A percentile compares a stretch with the other conserved stretches of the same genome.
phyloP scores from a whole-genome alignment of 805 yeast species.

The Zygosaccharomyces kombuchaensis region DNA sequence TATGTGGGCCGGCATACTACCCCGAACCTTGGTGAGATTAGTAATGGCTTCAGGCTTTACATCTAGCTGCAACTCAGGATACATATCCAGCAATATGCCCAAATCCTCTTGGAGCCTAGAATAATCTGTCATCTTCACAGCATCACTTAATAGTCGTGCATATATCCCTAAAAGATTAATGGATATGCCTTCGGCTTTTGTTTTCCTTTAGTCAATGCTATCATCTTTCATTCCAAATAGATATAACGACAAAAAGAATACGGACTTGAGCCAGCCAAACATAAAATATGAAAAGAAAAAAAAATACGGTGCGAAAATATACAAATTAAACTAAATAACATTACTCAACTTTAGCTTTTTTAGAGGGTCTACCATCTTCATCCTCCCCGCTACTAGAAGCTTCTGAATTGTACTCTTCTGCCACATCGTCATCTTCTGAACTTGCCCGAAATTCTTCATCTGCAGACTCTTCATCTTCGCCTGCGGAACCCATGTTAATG shows the following conservation, averaged over 20 bases:
- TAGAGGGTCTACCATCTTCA: conserved; percentile 37
- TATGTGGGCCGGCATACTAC: conserved; percentile 19
- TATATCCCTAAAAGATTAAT: neutral
- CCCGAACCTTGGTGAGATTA: conserved; percentile 7
- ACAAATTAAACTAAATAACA: conserved; percentile 1
- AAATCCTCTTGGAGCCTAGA: conserved; percentile 22
- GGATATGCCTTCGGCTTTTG: neutral
- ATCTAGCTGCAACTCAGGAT: conserved; percentile 26
- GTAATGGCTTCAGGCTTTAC: neutral
- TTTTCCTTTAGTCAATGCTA: neutral
- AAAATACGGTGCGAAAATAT: neutral
- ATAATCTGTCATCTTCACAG: conserved; percentile 1
- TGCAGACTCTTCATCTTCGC: conserved; percentile 73
- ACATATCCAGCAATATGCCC: conserved; percentile 28
- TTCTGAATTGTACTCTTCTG: conserved; percentile 81
- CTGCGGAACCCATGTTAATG: conserved; percentile 56
- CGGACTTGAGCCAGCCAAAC: neutral
- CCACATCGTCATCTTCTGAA: conserved; percentile 56
- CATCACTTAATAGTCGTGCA: neutral
- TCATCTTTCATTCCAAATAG: too few relatives aligned
- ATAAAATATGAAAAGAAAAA: conserved; percentile 3
- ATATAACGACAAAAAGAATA: neutral
- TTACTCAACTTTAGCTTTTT: conserved; percentile 33
- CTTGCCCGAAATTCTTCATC: conserved; percentile 78
- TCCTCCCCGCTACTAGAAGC: conserved; percentile 33